Evolutionary conservation across 495 filamentous ascomycete species (phyloP), one percentile per base, ranked within the genome.

Genomic region (Evansstolkia leycettana): DNA sequence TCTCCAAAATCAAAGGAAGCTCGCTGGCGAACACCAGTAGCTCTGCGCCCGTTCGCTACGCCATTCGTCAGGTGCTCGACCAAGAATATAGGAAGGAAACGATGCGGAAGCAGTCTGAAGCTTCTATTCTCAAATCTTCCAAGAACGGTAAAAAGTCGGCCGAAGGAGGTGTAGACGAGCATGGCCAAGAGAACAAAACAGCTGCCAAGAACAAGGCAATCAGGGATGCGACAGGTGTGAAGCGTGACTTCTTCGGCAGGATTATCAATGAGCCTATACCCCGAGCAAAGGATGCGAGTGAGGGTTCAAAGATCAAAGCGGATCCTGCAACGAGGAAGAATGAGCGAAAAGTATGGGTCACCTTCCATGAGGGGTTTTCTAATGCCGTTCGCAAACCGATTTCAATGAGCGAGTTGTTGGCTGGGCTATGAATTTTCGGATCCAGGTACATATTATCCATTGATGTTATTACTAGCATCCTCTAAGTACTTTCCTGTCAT

Each of bases 321-420:
- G 14, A 29, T 15, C 4, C 14, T 29, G 4, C 14, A n/a, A 6
- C 28, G 15, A 61, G 43, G 7, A 62, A 57, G 17, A 48, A 57
- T 29, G 73, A 72, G 30, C 62, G 58, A 14, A 79, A 76, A 50
- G 79, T 92, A 8, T 98, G 90, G 89, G 78, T 94, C 15, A 94
- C 78, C 41, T 98, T 81, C 53, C 80, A 95, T 49, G 90, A 96
- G 58, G 90, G 90, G n/a, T 80, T 84, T 52, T 90, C 84, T 44
- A 96, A 96, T 63, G 90, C 90, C 7, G 90, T 98, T 28, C 73
- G 84, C 52, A 96, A 95, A 54, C 86, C 87, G 3, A 73, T 98
- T 40, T 82, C 80, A 26, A 53, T 98, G 58, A 75, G 76, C 40
- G 90, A 98, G 54, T 66, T 98, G 43, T 60, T 98, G 67, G 51